These are phyloP conservation scores for Fusarium floridanum DNA, from an alignment of 2,329 filamentous ascomycete genomes.

Conservation along the genomic window DNA sequence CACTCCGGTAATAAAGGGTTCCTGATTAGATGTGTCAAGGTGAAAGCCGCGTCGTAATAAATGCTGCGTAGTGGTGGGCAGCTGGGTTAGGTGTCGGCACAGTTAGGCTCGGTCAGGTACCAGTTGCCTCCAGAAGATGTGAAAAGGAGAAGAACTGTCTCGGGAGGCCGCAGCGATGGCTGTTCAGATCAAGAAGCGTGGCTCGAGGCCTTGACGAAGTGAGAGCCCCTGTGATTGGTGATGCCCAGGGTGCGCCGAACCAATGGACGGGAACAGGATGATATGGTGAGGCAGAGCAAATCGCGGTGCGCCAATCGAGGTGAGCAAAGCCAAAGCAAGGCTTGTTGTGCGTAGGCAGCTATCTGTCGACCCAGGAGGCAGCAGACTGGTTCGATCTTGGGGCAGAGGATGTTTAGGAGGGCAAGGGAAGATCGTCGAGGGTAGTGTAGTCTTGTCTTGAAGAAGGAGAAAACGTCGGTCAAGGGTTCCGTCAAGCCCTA, in stretches of 20 bases:
- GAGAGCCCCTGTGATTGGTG: slow-evolving; percentile 52
- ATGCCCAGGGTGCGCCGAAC: slow-evolving; percentile 47
- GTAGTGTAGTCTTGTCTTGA: slow-evolving; percentile 26
- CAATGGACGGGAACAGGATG: slow-evolving; percentile 52
- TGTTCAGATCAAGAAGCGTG: slow-evolving; percentile 45
- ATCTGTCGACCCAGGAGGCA: slow-evolving; percentile 29
- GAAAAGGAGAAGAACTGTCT: slow-evolving; percentile 48
- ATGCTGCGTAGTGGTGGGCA: slow-evolving; percentile 39
- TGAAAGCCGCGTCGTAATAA: slow-evolving; percentile 33
- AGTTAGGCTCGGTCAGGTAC: slow-evolving; percentile 40
- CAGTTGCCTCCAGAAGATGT: slow-evolving; percentile 33
- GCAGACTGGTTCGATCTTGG: slow-evolving; percentile 20
- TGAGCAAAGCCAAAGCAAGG: slow-evolving; percentile 46
- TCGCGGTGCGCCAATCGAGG: slow-evolving; percentile 48
- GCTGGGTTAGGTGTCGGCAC: slow-evolving; percentile 46
- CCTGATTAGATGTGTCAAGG: slow-evolving; percentile 23
- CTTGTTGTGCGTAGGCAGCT: slow-evolving; percentile 36
- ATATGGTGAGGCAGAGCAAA: slow-evolving; percentile 51
- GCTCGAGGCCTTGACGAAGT: slow-evolving; percentile 48
- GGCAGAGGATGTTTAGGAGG: slow-evolving; percentile 26
- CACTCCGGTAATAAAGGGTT: slow-evolving; percentile 13
- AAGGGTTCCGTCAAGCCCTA: slow-evolving; percentile 31
- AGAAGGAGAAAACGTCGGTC: slow-evolving; percentile 47
- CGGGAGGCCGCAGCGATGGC: slow-evolving; percentile 42
- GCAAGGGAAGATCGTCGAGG: slow-evolving; percentile 39